Base-by-base conservation (phyloP, 441 rosid species). In the Gossypium lobatum region DNA sequence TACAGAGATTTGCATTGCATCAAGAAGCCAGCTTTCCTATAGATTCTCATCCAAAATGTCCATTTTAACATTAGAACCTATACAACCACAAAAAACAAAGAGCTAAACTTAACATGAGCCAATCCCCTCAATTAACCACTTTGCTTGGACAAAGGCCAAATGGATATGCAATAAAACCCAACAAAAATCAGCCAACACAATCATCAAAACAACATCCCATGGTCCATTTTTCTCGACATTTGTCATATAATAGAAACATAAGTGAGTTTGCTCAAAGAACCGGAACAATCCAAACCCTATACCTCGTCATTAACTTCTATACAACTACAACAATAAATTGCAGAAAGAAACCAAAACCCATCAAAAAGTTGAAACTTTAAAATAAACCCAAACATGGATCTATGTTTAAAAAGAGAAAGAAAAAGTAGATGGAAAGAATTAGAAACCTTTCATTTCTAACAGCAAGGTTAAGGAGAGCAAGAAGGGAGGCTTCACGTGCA, bases 401-500 rank as follows among this genome's bases (percentile, higher is more conserved):
- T 58, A 42, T 14, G 23, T 13, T 4, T 4, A 11, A 20, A 2
- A 25, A 11, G 34, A 42, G 3, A 3, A n/a, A 25, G 8, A 75
- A n/a, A 16, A 7, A 75, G 3, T 6, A 14, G 4, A 3, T 13
- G 7, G 1, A 28, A 37, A 61, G 45, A 48, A 8, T 53, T 42
- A 60, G 34, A 57, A 71, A 90, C 96, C 92, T 80, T 74, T 90
- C 93, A 78, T 90, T 85, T 78, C 91, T 85, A 53, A 83, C 93
- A 70, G 91, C 93, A 28, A 90, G 91, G 76, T 88, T 90, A 77
- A 90, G 93, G 62, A 90, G 96, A 48, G 93, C 93, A 26, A 90
- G 88, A 69, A 90, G 89, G 67, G 93, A 88, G 66, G 93, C 86
- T 66, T 87, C 88, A 18, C 88, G 85, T 34, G 91, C 93, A 57